These are phyloP conservation scores for Amoebophrya sp. DNA, from an alignment of 169 alveolate genomes.

Conservation along the genomic window DNA sequence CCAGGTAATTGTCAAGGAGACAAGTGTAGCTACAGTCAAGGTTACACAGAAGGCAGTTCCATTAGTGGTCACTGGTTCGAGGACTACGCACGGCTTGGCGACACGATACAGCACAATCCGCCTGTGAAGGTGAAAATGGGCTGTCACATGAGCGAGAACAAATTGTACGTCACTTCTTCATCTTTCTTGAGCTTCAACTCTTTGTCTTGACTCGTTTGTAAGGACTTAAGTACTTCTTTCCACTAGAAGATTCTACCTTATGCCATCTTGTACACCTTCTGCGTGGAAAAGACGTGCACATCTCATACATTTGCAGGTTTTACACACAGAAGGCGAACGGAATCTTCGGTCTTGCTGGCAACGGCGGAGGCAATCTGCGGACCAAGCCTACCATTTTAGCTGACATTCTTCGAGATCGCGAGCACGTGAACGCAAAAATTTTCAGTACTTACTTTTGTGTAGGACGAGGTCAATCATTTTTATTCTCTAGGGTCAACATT, in stretches of 20 bases:
- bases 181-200: neutral
- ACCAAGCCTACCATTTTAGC: neutral
- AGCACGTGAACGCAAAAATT: neutral
- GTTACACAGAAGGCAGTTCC: constrained; percentile 71
- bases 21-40: constrained; percentile 56
- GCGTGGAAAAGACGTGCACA: no score
- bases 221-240: neutral
- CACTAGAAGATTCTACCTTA: neutral
- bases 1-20: constrained; percentile 32
- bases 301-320: constrained; percentile 52
- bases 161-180: neutral
- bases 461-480: no score
- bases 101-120: constrained; percentile 41
- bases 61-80: constrained; percentile 61
- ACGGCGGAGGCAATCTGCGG: constrained; percentile 4
- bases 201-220: neutral
- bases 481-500: no score
- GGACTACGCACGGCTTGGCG: constrained; percentile 59
- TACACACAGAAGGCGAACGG: constrained; percentile 73
- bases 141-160: constrained; percentile 8
- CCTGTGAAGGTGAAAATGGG: constrained; percentile 40
- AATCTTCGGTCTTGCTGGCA: constrained; percentile 63
- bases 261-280: neutral
- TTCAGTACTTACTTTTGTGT: no score
- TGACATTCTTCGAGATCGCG: neutral